Percentiles rank a stretch among this genome's conserved stretches.
Conservation (phyloP, 2,329 filamentous ascomycete genomes). For the Phyllachora maydis region DNA sequence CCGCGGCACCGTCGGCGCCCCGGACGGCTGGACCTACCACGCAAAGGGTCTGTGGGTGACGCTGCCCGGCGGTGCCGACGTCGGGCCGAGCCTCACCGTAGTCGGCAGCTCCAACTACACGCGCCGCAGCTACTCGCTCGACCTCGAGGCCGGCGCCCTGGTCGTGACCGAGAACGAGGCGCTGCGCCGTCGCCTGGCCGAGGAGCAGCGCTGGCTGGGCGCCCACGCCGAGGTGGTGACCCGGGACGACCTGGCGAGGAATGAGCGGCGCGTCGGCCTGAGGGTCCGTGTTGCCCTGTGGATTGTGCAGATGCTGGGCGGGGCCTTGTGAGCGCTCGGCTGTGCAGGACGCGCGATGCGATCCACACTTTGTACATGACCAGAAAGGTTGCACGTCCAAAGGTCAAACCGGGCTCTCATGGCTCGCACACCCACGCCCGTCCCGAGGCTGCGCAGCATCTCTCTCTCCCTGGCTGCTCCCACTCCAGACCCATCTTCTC, state of each 20-base stretch:
- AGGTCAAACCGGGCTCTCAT: too few relatives aligned
- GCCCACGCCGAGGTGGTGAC: constrained; percentile 49
- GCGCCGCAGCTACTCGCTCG: constrained; percentile 75
- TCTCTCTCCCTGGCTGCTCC: too few relatives aligned
- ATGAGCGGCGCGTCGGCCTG: constrained; percentile 66
- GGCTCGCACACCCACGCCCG: too few relatives aligned
- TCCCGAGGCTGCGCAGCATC: too few relatives aligned
- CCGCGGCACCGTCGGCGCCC: constrained; percentile 57
- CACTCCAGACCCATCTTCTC: too few relatives aligned
- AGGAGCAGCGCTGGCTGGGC: constrained; percentile 66
- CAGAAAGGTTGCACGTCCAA: too few relatives aligned
- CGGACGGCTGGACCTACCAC: constrained; percentile 90
- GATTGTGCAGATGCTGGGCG: constrained; percentile 72
- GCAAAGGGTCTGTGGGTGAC: constrained; percentile 92
- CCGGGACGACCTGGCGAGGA: constrained; percentile 58
- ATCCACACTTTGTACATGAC: too few relatives aligned
- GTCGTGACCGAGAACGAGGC: constrained; percentile 62
- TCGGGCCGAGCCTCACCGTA: constrained; percentile 64
- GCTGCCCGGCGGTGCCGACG: constrained; percentile 37
- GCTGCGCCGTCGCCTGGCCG: constrained; percentile 50
- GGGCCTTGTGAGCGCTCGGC: constrained; percentile 48
- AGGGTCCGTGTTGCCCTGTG: constrained; percentile 83
- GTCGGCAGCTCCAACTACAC: constrained; percentile 94
- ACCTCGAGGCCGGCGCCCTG: constrained; percentile 75
- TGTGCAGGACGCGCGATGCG: too few relatives aligned